Base-by-base conservation (phyloP, 306 rosid species). In the Rosa multiflora region DNA sequence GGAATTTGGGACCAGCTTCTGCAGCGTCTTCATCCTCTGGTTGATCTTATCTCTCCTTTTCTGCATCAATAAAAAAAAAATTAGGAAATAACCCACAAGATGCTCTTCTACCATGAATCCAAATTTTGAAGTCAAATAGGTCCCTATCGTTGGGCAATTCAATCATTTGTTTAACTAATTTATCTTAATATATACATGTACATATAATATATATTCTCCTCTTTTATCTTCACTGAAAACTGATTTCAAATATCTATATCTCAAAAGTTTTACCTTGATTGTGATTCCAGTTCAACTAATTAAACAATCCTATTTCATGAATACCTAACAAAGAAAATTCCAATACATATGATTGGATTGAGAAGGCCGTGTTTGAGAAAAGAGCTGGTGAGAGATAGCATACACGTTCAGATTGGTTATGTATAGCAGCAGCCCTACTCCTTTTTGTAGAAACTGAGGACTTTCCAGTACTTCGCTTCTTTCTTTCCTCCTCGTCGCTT, bases 11-110 rank as follows among this genome's bases (percentile, higher is more conserved):
- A 95, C 99, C 91, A 95, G 86, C 90, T 93, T 93, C 83, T 93
- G 99, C 83, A 95, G 78, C 53, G 99, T 89, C 90, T 90, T 93
- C 98, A 95, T 93, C 89, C 94, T 90, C 70, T 95, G 93, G 87
- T 92, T 95, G 81, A 95, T 95, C 88, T 91, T 95, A 81, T 95
- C 98, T 87, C 99, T 90, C 87, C 99, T 93, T 89, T 95, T 95
- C 99, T 95, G 85, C 63, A 83, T 21, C 13, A 79, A 74, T 39
- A 43, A 20, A 32, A 29, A 32, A 49, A 21, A 44, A 62, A 69
- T 75, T 75, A 53, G 26, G 12, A 73, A 80, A 37, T 62, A 63
- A n/a, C 48, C 18, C n/a, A 67, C 15, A 32, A 64, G 46, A 53
- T 43, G n/a, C 47, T 79, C 78, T 52, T 58, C 47, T 18, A 26